These are phyloP conservation scores for Malus fusca DNA, from an alignment of 306 rosid genomes.

Conservation along the genomic window DNA sequence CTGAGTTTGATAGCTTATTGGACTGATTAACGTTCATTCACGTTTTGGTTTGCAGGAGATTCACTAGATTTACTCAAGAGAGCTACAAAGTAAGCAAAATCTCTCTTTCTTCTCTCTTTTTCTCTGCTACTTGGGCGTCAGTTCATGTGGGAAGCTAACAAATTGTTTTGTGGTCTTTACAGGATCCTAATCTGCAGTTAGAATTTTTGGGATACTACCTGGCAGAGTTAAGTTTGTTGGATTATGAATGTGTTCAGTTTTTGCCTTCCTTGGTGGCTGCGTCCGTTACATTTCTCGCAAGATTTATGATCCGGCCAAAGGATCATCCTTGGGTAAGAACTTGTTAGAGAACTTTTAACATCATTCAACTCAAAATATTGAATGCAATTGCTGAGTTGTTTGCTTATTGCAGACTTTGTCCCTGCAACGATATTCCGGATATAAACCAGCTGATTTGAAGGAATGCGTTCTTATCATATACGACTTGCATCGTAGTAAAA, in stretches of 20 bases:
- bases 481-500: conserved; percentile 70
- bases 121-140: neutral
- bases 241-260: conserved; percentile 59
- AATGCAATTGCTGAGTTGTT: conserved; percentile 2
- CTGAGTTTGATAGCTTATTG: neutral
- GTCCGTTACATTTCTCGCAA: conserved; percentile 61
- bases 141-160: conserved; percentile 8
- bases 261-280: conserved; percentile 90
- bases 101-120: neutral
- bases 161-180: conserved; percentile 6
- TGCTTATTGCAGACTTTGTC: conserved; percentile 31
- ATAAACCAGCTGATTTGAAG: conserved; percentile 51
- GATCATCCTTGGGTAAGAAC: conserved; percentile 68
- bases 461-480: conserved; percentile 53
- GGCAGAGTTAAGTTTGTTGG: conserved; percentile 85
- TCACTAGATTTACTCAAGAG: conserved; percentile 45
- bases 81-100: conserved; percentile 39
- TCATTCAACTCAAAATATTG: neutral
- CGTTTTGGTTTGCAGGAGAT: conserved; percentile 49
- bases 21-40: conserved; percentile 1
- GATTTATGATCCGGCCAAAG: conserved; percentile 50
- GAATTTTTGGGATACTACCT: conserved; percentile 74
- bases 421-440: conserved; percentile 46
- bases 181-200: conserved; percentile 53
- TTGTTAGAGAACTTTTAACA: neutral